Percentiles rank a stretch among this genome's conserved stretches.
These are phyloP conservation scores for Porcisia hertigi DNA, from an alignment of 208 protist species.

Conservation along the genomic window DNA sequence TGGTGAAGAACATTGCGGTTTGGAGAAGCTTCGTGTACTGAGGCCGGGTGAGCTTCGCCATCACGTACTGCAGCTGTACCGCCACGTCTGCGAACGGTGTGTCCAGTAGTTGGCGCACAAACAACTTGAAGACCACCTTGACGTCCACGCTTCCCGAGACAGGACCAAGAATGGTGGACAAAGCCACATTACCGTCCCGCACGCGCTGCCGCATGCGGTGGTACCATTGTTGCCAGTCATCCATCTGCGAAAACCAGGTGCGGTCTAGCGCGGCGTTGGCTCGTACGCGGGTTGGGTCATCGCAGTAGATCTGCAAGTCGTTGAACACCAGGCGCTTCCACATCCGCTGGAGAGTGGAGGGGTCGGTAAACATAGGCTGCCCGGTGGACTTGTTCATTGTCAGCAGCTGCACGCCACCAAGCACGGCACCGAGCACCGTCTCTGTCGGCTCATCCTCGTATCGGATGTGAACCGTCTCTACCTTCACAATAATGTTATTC, in stretches of 20 bases:
- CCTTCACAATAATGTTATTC: slow-evolving; percentile 89
- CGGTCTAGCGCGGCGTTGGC: slow-evolving; percentile 24
- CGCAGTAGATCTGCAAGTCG: slow-evolving; percentile 86
- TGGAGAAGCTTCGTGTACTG: slow-evolving; percentile 81
- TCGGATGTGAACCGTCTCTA: slow-evolving; percentile 81
- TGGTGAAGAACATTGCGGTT: slow-evolving; percentile 53
- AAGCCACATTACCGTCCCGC: slow-evolving; percentile 51
- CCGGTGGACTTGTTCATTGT: slow-evolving; percentile 73
- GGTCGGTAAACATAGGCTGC: slow-evolving; percentile 77
- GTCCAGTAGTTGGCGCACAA: slow-evolving; percentile 48
- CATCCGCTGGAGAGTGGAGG: slow-evolving; percentile 50
- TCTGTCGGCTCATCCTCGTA: slow-evolving; percentile 74
- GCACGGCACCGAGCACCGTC: slow-evolving; percentile 68
- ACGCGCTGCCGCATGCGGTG: slow-evolving; percentile 72
- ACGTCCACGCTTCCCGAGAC: slow-evolving; percentile 67
- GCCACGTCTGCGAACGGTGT: slow-evolving; percentile 67
- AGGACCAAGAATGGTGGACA: slow-evolving; percentile 82
- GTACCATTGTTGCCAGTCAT: slow-evolving; percentile 70
- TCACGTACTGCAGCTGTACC: slow-evolving; percentile 62
- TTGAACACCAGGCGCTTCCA: slow-evolving; percentile 75
- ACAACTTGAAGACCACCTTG: slow-evolving; percentile 73
- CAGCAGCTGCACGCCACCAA: slow-evolving; percentile 75
- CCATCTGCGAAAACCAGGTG: slow-evolving; percentile 50
- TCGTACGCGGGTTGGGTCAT: slow-evolving; percentile 51
- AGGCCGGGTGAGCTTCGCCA: slow-evolving; percentile 62